Evolutionary conservation across 2,329 filamentous ascomycete genomes (phyloP).

Genomic region (Botrytis deweyae): DNA sequence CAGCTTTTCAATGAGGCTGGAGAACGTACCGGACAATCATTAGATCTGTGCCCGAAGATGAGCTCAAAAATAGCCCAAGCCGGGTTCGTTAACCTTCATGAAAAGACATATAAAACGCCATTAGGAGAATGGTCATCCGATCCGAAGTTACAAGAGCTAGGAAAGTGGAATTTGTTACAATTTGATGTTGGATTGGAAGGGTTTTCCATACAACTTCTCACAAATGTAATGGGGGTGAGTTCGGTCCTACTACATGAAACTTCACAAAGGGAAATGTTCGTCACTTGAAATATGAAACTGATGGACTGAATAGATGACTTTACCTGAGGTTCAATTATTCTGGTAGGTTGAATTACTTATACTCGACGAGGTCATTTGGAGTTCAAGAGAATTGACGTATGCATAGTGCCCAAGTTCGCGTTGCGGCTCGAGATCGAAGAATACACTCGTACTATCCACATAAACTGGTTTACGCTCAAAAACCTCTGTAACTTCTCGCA

Average conservation of each 20-base stretch:
- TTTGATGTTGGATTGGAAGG: conserved; percentile 35
- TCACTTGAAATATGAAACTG: conserved; percentile 22
- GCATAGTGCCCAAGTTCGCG: conserved; percentile 30
- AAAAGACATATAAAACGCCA: conserved; percentile 36
- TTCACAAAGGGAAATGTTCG: background rate
- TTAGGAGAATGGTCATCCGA: conserved; percentile 41
- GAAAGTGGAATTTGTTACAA: conserved; percentile 30
- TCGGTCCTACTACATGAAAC: background rate
- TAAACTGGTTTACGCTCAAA: conserved; percentile 22
- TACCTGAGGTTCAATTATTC: conserved; percentile 32
- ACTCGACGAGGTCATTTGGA: background rate
- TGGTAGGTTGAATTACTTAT: conserved; percentile 24
- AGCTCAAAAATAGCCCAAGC: conserved; percentile 29
- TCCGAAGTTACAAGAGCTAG: conserved; percentile 35
- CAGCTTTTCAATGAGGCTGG: conserved; percentile 45
- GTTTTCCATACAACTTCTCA: conserved; percentile 32
- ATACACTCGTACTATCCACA: conserved; percentile 33
- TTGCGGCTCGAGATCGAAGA: conserved; percentile 24
- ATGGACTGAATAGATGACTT: conserved; percentile 28
- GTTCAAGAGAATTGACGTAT: conserved; percentile 17
- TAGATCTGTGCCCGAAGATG: conserved; percentile 36
- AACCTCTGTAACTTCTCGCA: conserved; percentile 1
- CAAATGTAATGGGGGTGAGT: conserved; percentile 34
- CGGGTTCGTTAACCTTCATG: conserved; percentile 39
- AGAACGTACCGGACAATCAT: conserved; percentile 42